A percentile compares a stretch with the other conserved stretches of the same genome.
Evolutionary conservation across 2,329 filamentous ascomycete genomes (phyloP).

Genomic region (Xylaria hypoxylon): DNA sequence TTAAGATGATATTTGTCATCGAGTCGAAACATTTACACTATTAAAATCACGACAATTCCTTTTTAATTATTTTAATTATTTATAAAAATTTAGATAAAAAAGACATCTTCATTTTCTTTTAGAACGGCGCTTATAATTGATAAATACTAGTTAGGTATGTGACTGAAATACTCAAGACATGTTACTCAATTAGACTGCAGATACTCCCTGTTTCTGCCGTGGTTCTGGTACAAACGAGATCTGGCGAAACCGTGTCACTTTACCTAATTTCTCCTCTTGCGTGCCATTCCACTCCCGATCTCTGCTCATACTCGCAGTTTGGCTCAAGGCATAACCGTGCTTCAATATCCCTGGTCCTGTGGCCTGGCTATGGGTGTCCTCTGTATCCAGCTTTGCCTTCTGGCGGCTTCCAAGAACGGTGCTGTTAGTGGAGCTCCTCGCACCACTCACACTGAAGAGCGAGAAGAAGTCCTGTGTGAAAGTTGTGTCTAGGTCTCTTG

Average conservation of each 20-base stretch:
- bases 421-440: conserved; percentile 41
- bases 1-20: too few species aligned
- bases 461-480: conserved; percentile 59
- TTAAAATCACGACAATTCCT: too few species aligned
- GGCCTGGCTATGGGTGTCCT: conserved; percentile 18
- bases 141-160: too few species aligned
- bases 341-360: conserved; percentile 19
- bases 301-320: conserved; percentile 33
- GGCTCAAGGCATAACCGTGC: conserved; percentile 26
- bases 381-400: conserved; percentile 4
- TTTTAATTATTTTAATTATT: too few species aligned
- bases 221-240: conserved; percentile 40
- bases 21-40: too few species aligned
- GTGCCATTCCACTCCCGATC: conserved; percentile 33
- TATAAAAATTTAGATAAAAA: too few species aligned
- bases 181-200: conserved; percentile 10
- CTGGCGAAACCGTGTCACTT: conserved; percentile 31
- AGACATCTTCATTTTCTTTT: too few species aligned
- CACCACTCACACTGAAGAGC: conserved; percentile 45
- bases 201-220: conserved; percentile 20
- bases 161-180: too few species aligned
- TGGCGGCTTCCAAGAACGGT: conserved; percentile 42
- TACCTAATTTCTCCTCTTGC: conserved; percentile 29
- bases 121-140: too few species aligned
- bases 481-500: conserved; percentile 55